A percentile compares a stretch with the other conserved stretches of the same genome.
These are phyloP conservation scores for Malassezia restricta DNA, from an alignment of 1,284 basidiomycete species.

Conservation along the genomic window DNA sequence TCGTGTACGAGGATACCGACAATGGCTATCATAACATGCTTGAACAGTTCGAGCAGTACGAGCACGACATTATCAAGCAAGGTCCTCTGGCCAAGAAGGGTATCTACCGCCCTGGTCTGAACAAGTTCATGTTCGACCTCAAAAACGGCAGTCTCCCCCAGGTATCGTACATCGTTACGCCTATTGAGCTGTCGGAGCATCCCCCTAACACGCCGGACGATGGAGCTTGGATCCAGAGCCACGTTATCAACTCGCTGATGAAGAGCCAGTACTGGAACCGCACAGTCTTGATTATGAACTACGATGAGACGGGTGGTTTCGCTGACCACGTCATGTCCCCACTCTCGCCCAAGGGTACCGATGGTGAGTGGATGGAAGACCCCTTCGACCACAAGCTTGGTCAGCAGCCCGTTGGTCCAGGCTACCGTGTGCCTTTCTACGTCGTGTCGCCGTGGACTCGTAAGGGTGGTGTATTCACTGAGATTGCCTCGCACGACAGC, in stretches of 20 bases:
- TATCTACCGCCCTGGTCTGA: conserved; percentile 20
- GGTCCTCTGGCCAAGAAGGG: conserved; percentile 19
- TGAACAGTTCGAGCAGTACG: conserved; percentile 16
- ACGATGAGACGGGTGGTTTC: conserved; percentile 36
- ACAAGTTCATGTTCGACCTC: conserved; percentile 27
- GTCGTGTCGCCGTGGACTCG: conserved; percentile 31
- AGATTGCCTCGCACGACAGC: conserved; percentile 26
- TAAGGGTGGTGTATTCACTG: conserved; percentile 30
- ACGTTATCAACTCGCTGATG: conserved; percentile 26
- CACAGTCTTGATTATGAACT: conserved; percentile 26
- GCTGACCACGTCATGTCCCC: conserved; percentile 27
- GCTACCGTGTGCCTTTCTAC: conserved; percentile 35
- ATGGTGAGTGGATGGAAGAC: conserved; percentile 26
- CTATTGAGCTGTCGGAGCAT: conserved; percentile 32
- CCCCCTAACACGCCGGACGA: conserved; percentile 27
- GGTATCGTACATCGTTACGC: conserved; percentile 33
- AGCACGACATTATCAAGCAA: conserved; percentile 6
- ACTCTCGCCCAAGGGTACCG: conserved; percentile 12
- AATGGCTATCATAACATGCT: conserved; percentile 26
- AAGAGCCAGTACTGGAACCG: conserved; percentile 21
- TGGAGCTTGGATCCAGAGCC: conserved; percentile 32
- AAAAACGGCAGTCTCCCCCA: conserved; percentile 24
- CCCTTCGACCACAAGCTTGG: conserved; percentile 22
- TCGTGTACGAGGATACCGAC: conserved; percentile 24
- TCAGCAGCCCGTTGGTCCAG: conserved; percentile 23